These are phyloP conservation scores for Ramaria rubella DNA, from an alignment of 768 basidiomycete species.

Conservation along the genomic window DNA sequence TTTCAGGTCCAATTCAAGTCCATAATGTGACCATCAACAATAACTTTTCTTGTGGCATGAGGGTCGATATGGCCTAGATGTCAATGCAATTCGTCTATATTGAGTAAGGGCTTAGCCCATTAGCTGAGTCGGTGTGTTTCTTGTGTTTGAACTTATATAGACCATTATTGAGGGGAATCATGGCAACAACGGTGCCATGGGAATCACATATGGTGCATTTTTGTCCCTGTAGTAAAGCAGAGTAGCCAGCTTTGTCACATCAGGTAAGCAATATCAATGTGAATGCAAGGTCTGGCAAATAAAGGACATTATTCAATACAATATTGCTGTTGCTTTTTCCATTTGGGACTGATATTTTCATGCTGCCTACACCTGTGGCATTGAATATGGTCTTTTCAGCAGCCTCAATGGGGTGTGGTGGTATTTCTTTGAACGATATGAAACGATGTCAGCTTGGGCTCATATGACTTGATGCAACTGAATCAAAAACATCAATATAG, in stretches of 20 bases:
- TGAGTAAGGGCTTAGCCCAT: constrained; percentile 19
- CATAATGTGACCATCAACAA: constrained; percentile 15
- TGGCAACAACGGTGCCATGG: constrained; percentile 8
- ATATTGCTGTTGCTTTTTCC: constrained; percentile 1
- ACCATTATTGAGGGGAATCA: constrained; percentile 13
- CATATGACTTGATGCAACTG: constrained; percentile 33
- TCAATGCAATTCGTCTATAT: constrained; percentile 23
- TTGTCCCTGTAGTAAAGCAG: no score
- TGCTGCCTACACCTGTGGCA: constrained; percentile 28
- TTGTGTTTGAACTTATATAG: constrained; percentile 19
- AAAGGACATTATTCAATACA: constrained; percentile 16
- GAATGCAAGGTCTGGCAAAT: constrained; percentile 17
- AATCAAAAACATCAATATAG: constrained; percentile 19
- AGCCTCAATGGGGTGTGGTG: constrained; percentile 24
- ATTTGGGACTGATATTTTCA: constrained; percentile 20
- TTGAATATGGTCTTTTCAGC: constrained; percentile 23
- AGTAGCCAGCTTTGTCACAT: constrained; percentile 15
- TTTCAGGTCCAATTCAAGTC: no score
- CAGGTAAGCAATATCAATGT: constrained; percentile 19
- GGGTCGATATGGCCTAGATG: constrained; percentile 24
- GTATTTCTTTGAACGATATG: constrained; percentile 21
- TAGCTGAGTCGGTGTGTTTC: background rate
- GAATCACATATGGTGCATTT: constrained; percentile 13
- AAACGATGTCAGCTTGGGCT: constrained; percentile 27
- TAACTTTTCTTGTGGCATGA: constrained; percentile 3